phyloP scores from a whole-genome alignment of 2,329 filamentous ascomycete species.

The Aspergillus pseudoviridinutans region DNA sequence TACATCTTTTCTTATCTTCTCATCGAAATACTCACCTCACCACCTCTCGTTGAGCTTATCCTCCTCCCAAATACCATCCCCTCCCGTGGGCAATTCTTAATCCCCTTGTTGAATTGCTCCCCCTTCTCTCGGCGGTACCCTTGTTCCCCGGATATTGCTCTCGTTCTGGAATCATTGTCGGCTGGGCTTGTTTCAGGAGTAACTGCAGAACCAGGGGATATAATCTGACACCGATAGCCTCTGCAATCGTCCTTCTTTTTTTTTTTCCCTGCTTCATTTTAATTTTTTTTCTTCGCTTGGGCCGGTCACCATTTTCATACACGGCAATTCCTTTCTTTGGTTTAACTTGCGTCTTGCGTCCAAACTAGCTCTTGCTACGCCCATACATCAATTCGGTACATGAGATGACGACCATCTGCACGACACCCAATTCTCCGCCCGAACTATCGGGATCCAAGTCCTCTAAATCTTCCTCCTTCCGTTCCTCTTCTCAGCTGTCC shows the following conservation, averaged over 20 bases:
- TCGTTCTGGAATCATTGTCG: background rate
- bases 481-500: conserved; percentile 70
- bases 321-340: background rate
- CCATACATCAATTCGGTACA: conserved; percentile 15
- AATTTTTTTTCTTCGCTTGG: background rate
- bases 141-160: background rate
- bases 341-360: background rate
- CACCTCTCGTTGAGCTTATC: conserved; percentile 4
- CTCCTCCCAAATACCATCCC: background rate
- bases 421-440: conserved; percentile 64
- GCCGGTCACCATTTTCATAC: background rate
- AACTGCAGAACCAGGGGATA: background rate
- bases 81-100: conserved; percentile 8
- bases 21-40: conserved; percentile 1
- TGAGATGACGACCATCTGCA: conserved; percentile 44
- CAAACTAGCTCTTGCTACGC: conserved; percentile 7
- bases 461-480: conserved; percentile 85
- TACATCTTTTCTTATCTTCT: conserved; percentile 11
- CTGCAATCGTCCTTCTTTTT: background rate
- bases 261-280: background rate
- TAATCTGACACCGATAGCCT: background rate
- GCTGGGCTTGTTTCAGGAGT: background rate
- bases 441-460: conserved; percentile 82
- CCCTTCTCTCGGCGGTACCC: background rate
- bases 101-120: conserved; percentile 2